phyloP scores from a whole-genome alignment of 2,329 filamentous ascomycete genomes.

The Aspergillus fischeri region DNA sequence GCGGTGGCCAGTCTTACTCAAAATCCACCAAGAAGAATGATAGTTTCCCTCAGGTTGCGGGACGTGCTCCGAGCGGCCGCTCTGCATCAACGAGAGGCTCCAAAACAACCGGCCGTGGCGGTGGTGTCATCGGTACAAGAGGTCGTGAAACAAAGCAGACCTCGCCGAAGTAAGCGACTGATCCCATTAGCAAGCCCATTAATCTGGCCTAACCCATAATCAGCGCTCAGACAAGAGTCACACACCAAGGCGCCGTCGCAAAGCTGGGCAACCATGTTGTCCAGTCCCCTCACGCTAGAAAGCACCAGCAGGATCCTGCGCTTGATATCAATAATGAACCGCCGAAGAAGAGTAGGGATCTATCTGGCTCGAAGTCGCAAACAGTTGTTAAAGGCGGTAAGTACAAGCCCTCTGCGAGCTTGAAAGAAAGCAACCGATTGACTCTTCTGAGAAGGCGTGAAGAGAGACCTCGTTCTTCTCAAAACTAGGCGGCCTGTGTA shows the following conservation, averaged over 20 bases:
- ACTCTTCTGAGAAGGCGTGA: slow-evolving; percentile 1
- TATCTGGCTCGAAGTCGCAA: neutral
- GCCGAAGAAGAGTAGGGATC: neutral
- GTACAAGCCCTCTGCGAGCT: neutral
- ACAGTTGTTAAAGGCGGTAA: slow-evolving; percentile 3
- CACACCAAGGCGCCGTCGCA: slow-evolving; percentile 2
- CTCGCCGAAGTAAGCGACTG: neutral
- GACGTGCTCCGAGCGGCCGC: neutral
- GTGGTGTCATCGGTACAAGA: slow-evolving; percentile 21
- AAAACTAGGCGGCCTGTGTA: slow-evolving; percentile 18
- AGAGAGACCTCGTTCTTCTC: neutral
- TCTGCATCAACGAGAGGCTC: neutral
- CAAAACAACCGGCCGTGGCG: slow-evolving; percentile 18
- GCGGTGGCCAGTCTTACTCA: slow-evolving; percentile 13
- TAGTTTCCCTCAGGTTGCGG: slow-evolving; percentile 1
- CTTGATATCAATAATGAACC: slow-evolving; percentile 13
- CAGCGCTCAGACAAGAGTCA: neutral
- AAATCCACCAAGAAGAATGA: neutral
- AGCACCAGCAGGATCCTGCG: slow-evolving; percentile 16
- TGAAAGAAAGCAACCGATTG: neutral
- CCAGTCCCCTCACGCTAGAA: neutral
- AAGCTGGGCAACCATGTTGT: slow-evolving; percentile 3
- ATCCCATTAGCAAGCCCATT: neutral
- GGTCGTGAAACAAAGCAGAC: slow-evolving; percentile 6
- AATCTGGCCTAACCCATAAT: neutral